Percentiles rank a stretch among this genome's conserved stretches.
Evolutionary conservation across 805 yeast species (phyloP).

Genomic region (Metschnikowia chrysomelidarum): DNA sequence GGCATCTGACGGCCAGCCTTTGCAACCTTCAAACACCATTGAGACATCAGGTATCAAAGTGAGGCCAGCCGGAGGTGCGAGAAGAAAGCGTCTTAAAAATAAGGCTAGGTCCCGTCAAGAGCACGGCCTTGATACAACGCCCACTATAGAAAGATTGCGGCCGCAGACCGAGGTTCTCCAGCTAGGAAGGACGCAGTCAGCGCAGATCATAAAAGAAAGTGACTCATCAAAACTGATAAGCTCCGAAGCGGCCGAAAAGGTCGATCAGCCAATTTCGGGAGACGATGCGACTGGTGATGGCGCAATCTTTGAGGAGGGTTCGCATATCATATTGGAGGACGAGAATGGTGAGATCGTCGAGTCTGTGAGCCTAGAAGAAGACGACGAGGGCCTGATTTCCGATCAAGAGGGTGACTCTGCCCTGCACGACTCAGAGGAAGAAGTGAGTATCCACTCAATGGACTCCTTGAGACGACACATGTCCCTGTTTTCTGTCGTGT

Average conservation of each 20-base stretch:
- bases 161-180: constrained; percentile 42
- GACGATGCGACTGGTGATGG: constrained; percentile 24
- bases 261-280: constrained; percentile 1
- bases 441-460: constrained; percentile 38
- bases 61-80: constrained; percentile 75
- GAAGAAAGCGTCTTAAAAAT: constrained; percentile 44
- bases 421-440: constrained; percentile 12
- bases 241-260: constrained; percentile 1
- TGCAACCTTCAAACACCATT: constrained; percentile 39
- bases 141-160: constrained; percentile 28
- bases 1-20: constrained; percentile 21
- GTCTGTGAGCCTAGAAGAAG: constrained; percentile 35
- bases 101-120: constrained; percentile 34
- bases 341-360: constrained; percentile 77
- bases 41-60: constrained; percentile 66
- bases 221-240: constrained; percentile 5
- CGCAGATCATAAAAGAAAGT: constrained; percentile 6
- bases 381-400: constrained; percentile 1
- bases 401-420: constrained; percentile 1
- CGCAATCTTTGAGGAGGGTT: constrained; percentile 61
- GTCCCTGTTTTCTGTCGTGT: constrained; percentile 33
- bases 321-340: constrained; percentile 72
- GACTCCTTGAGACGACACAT: constrained; percentile 38
- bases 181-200: constrained; percentile 31
- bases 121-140: constrained; percentile 14